These are phyloP conservation scores for Acephala macrosclerotiorum DNA, from an alignment of 2,329 filamentous ascomycete genomes.

Conservation along the genomic window DNA sequence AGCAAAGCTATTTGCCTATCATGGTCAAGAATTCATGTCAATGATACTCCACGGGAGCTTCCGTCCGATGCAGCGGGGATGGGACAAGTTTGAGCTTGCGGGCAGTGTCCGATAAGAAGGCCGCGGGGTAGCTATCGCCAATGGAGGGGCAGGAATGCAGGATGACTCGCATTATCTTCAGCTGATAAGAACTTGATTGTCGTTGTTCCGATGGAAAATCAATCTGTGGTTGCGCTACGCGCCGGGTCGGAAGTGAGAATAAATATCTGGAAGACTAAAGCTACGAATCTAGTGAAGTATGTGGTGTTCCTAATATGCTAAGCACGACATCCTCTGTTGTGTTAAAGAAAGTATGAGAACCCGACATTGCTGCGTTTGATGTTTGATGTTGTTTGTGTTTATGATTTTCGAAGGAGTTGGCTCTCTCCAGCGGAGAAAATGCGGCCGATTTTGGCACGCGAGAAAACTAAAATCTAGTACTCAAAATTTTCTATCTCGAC, in stretches of 20 bases:
- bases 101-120: constrained; percentile 15
- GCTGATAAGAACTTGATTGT: constrained; percentile 20
- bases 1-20: constrained; percentile 10
- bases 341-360: no score
- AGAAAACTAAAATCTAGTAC: no score
- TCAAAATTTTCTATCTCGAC: no score
- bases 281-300: no score
- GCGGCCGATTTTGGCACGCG: no score
- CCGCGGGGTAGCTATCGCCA: constrained; percentile 23
- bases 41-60: constrained; percentile 19
- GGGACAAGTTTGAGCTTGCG: constrained; percentile 20
- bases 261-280: background rate
- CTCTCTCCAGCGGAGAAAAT: no score
- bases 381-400: background rate
- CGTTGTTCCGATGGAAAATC: constrained; percentile 25
- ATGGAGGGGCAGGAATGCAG: constrained; percentile 17
- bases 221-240: background rate
- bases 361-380: no score
- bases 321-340: no score
- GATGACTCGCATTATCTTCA: constrained; percentile 20
- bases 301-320: no score
- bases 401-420: background rate
- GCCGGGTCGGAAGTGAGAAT: background rate
- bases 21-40: constrained; percentile 13
- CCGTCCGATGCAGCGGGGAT: constrained; percentile 14